Evolutionary conservation across 2,329 filamentous ascomycete genomes (phyloP).

Genomic region (Claviceps arundinis): DNA sequence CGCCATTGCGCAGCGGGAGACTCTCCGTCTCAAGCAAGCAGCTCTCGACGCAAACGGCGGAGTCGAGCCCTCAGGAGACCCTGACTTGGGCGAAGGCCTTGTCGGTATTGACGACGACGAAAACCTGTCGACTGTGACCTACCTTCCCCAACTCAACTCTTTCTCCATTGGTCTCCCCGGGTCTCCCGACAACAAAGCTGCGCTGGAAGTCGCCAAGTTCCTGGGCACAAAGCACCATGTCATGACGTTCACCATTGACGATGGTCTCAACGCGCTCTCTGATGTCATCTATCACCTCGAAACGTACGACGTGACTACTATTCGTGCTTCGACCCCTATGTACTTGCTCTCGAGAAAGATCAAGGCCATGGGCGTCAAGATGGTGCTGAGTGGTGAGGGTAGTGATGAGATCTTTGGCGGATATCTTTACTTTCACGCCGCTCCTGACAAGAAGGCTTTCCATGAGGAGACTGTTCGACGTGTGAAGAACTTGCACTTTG

Average conservation of each 20-base stretch:
- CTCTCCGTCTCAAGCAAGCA: slow-evolving; percentile 58
- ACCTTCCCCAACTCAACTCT: slow-evolving; percentile 90
- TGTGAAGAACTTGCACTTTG: slow-evolving; percentile 89
- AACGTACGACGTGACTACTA: slow-evolving; percentile 95
- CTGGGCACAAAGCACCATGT: slow-evolving; percentile 95
- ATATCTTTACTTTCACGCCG: slow-evolving; percentile 96
- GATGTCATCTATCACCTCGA: slow-evolving; percentile 98
- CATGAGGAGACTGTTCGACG: slow-evolving; percentile 89
- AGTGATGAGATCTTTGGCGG: slow-evolving; percentile 97
- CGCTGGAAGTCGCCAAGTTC: slow-evolving; percentile 87
- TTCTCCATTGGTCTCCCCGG: slow-evolving; percentile 95
- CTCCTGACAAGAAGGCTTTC: slow-evolving; percentile 82
- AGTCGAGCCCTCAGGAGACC: slow-evolving; percentile 31
- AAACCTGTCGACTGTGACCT: slow-evolving; percentile 76
- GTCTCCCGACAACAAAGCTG: slow-evolving; percentile 84
- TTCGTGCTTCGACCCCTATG: slow-evolving; percentile 97
- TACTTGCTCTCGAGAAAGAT: slow-evolving; percentile 96
- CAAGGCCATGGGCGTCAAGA: slow-evolving; percentile 99
- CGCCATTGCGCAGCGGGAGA: slow-evolving; percentile 90
- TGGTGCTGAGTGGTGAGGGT: slow-evolving; percentile 94
- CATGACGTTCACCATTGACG: slow-evolving; percentile 96
- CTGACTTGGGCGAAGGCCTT: slow-evolving; percentile 54
- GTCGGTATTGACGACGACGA: slow-evolving; percentile 93
- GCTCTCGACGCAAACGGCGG: slow-evolving; percentile 36
- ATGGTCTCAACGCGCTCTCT: slow-evolving; percentile 83